These are phyloP conservation scores for Neckera pumila DNA, from an alignment of 225 moss, liverwort and hornwort species.

Conservation along the genomic window DNA sequence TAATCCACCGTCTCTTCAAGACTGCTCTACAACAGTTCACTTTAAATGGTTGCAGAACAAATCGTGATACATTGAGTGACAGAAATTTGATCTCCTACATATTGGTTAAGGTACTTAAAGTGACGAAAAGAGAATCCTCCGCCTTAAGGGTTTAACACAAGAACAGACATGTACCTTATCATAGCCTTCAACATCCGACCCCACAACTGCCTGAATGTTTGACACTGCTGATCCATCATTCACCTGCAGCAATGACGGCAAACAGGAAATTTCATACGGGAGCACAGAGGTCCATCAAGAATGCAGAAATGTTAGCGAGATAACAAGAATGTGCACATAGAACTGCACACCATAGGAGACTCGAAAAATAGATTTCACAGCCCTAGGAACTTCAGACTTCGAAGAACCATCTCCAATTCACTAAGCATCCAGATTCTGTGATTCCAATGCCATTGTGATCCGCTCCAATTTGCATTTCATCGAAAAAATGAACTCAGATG, in stretches of 20 bases:
- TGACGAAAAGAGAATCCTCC: neutral
- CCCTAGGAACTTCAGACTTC: neutral
- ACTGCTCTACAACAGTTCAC: neutral
- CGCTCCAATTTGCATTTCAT: neutral
- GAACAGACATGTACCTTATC: slow-evolving; percentile 47
- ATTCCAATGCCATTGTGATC: neutral
- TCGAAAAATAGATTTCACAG: neutral
- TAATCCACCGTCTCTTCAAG: neutral
- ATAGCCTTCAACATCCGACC: slow-evolving; percentile 70
- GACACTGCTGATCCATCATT: slow-evolving; percentile 94
- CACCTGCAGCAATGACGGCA: slow-evolving; percentile 23
- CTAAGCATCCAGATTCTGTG: neutral
- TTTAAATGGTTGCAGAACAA: neutral
- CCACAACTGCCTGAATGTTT: slow-evolving; percentile 85
- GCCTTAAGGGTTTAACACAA: neutral
- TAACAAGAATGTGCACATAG: neutral
- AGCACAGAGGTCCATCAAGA: neutral
- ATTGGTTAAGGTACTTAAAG: neutral
- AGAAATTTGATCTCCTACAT: neutral
- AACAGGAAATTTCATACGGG: neutral
- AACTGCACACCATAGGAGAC: neutral
- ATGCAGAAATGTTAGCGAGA: neutral
- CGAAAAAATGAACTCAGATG: neutral
- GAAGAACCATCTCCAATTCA: neutral
- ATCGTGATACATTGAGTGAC: neutral